Evolutionary conservation across 2,329 filamentous ascomycete species (phyloP), one percentile per base, ranked within the genome.

Genomic region (Neophaeococcomyces aloes): DNA sequence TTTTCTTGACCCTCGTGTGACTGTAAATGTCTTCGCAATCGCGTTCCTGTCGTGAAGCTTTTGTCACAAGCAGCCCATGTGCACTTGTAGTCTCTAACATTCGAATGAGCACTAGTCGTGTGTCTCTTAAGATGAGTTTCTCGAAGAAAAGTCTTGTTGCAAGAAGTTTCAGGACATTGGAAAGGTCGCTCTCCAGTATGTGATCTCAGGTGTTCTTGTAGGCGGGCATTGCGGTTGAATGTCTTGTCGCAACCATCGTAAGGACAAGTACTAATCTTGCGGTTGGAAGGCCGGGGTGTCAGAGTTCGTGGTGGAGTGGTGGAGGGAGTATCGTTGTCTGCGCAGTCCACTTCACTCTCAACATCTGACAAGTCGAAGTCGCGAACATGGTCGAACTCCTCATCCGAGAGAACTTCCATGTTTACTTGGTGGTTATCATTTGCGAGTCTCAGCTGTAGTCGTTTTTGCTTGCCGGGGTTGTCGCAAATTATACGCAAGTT

Each of bases 61-160:
- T 89, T 91, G 39, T 71, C 78, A 59, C 89, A 95, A 4, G 72
- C 79, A 11, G 76, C 70, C 56, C 78, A 78, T n/a, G 73, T 68
- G 65, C 88, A 95, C 19, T 74, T 62, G 60, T 86, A 81, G 36
- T 78, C 74, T 46, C 81, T 74, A 51, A 86, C 74, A 43, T 78
- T 70, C 15, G 76, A 81, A 60, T 95, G 89, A 8, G 81, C 80
- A 44, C 83, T 83, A 59, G 88, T 87, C 57, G 93, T 65, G 60
- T 96, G 89, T 52, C 87, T 81, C 47, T 82, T 80, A 14, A 95
- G 71, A 64, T 95, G 87, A 55, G 89, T 89, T 52, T 86, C 78
- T 49, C 91, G 84, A 11, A 86, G 75, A 60, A 94, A 96, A 32
- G 80, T 75, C 67, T 94, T 95, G 56, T 78, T 76, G 59, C 89